Evolutionary conservation across 805 yeast genomes (phyloP).

Genomic region (Pichia nanzhaoensis): DNA sequence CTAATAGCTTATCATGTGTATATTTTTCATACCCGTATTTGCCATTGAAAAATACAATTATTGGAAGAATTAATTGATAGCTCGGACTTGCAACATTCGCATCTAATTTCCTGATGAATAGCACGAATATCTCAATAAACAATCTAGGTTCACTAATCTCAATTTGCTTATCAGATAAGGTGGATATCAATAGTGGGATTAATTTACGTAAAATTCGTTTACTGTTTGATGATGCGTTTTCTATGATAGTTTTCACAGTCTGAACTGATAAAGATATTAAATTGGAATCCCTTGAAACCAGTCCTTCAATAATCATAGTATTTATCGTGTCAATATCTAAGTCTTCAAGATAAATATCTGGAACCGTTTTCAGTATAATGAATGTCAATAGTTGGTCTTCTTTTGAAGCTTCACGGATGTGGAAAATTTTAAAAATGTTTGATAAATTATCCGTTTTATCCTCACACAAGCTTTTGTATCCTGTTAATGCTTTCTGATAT

Average conservation of each 20-base stretch:
- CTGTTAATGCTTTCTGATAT: conserved; percentile 38
- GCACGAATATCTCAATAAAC: conserved; percentile 42
- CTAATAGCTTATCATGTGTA: conserved; percentile 40
- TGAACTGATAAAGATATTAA: conserved; percentile 42
- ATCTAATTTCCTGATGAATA: conserved; percentile 35
- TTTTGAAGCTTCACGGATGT: conserved; percentile 14
- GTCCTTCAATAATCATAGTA: conserved; percentile 29
- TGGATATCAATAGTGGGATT: conserved; percentile 39
- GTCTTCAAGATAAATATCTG: conserved; percentile 27
- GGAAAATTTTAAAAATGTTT: conserved; percentile 28
- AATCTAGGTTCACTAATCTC: conserved; percentile 31
- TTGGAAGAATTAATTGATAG: conserved; percentile 27
- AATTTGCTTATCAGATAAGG: conserved; percentile 12
- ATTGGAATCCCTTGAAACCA: conserved; percentile 30
- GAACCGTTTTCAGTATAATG: conserved; percentile 38
- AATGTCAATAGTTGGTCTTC: conserved; percentile 37
- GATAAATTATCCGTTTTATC: conserved; percentile 21
- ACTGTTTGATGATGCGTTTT: conserved; percentile 21
- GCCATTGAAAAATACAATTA: conserved; percentile 28
- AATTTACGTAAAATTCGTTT: conserved; percentile 36
- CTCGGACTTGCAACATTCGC: conserved; percentile 21
- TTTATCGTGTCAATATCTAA: conserved; percentile 34
- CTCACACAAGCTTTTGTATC: conserved; percentile 18
- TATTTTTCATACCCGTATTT: conserved; percentile 29
- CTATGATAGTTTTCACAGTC: conserved; percentile 53